Conservation (phyloP, 2,329 filamentous ascomycete species). For the Diplodia corticola region DNA sequence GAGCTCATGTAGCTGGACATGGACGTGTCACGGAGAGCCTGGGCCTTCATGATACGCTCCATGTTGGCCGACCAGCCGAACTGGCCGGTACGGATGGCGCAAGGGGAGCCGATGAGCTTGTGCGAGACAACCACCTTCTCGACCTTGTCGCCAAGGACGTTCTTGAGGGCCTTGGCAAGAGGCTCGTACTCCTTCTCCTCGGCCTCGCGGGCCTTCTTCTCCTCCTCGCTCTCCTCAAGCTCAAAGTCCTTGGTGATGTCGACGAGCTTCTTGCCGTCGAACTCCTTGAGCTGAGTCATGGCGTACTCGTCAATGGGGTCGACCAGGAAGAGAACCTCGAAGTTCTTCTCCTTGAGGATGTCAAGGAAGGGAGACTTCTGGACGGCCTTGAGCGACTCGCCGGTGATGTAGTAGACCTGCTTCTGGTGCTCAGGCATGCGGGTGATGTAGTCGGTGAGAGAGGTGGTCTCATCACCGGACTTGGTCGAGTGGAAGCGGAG, state of each 20-base stretch:
- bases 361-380: slow-evolving; percentile 98
- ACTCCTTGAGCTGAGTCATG: slow-evolving; percentile 99
- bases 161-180: slow-evolving; percentile 97
- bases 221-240: slow-evolving; percentile 98
- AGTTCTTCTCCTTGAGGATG: slow-evolving; percentile 97
- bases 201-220: slow-evolving; percentile 92
- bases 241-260: slow-evolving; percentile 99
- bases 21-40: slow-evolving; percentile 98
- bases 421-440: slow-evolving; percentile 99
- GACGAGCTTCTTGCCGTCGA: slow-evolving; percentile 99
- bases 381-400: slow-evolving; percentile 98
- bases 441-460: slow-evolving; percentile 94
- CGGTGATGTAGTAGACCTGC: slow-evolving; percentile 99
- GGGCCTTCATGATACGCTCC: slow-evolving; percentile 99
- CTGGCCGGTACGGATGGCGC: slow-evolving; percentile 98
- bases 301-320: slow-evolving; percentile 99
- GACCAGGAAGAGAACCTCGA: slow-evolving; percentile 98
- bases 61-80: slow-evolving; percentile 99
- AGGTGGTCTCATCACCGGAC: slow-evolving; percentile 94
- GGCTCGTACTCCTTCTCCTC: slow-evolving; percentile 98
- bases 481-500: slow-evolving; percentile 99
- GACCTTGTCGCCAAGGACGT: slow-evolving; percentile 97
- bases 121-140: slow-evolving; percentile 99
- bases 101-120: slow-evolving; percentile 93
- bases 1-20: slow-evolving; percentile 99